These are phyloP conservation scores for Phylloporus scabripes DNA, from an alignment of 768 basidiomycete species.

Conservation along the genomic window DNA sequence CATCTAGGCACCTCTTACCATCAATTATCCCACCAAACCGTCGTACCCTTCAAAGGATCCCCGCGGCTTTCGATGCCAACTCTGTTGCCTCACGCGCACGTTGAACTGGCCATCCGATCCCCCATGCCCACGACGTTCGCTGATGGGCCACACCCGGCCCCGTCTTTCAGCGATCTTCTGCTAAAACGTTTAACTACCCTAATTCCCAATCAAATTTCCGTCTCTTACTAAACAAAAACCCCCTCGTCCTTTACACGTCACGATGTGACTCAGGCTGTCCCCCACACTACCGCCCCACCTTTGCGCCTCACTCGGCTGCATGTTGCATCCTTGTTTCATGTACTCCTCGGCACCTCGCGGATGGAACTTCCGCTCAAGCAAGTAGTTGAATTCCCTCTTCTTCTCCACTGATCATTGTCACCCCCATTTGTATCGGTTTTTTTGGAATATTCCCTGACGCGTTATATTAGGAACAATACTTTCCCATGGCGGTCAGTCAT, in stretches of 20 bases:
- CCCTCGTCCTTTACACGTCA: slow-evolving; percentile 18
- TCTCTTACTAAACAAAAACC: slow-evolving; percentile 15
- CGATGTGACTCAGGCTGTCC: not conserved
- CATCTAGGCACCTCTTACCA: not conserved
- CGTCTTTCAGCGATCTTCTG: slow-evolving; percentile 18
- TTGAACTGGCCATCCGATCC: not conserved
- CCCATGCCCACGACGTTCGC: not conserved
- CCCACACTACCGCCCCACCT: slow-evolving; percentile 4
- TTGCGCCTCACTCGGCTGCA: slow-evolving; percentile 1
- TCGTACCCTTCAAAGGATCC: too few relatives aligned
- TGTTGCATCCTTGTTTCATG: slow-evolving; percentile 16
- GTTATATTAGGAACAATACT: slow-evolving; percentile 9
- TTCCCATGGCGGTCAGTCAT: slow-evolving; percentile 23
- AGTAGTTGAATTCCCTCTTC: slow-evolving; percentile 14
- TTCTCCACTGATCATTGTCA: slow-evolving; percentile 7
- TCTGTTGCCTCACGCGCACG: not conserved
- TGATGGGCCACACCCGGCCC: slow-evolving; percentile 6
- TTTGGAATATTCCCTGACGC: slow-evolving; percentile 9
- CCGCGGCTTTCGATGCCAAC: not conserved
- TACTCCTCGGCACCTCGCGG: slow-evolving; percentile 23
- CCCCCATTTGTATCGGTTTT: slow-evolving; percentile 13
- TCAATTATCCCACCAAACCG: too few relatives aligned
- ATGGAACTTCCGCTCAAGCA: slow-evolving; percentile 10
- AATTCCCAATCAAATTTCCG: slow-evolving; percentile 26
- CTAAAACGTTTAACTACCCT: slow-evolving; percentile 30